Conservation (phyloP, 129 eudicot species). For the Escallonia rubra region DNA sequence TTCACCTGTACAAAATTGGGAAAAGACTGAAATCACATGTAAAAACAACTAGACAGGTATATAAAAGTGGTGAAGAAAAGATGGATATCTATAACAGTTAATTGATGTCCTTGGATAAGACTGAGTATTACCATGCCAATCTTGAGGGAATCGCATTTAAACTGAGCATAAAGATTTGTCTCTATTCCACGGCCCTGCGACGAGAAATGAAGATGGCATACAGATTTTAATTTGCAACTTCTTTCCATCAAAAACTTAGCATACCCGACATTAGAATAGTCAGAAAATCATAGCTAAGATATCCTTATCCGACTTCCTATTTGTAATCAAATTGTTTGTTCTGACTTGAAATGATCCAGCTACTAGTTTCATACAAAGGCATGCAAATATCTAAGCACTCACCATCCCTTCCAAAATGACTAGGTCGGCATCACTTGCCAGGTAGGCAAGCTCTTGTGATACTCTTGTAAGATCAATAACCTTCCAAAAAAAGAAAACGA, state of each 20-base stretch:
- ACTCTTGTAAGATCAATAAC: slow-evolving; percentile 89
- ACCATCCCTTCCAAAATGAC: slow-evolving; percentile 98
- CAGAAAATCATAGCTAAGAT: too few relatives aligned
- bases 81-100: neutral
- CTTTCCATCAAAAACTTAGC: too few relatives aligned
- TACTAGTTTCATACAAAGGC: too few relatives aligned
- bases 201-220: neutral
- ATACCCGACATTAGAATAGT: too few relatives aligned
- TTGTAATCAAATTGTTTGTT: too few relatives aligned
- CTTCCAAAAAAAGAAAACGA: slow-evolving; percentile 32
- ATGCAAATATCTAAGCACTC: slow-evolving; percentile 14
- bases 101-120: neutral
- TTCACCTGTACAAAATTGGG: slow-evolving; percentile 50
- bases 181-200: slow-evolving; percentile 98
- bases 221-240: too few relatives aligned
- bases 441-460: slow-evolving; percentile 90
- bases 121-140: slow-evolving; percentile 73
- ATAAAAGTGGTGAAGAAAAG: neutral
- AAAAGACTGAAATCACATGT: neutral
- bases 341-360: too few relatives aligned
- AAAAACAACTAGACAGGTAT: neutral
- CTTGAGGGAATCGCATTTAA: slow-evolving; percentile 90
- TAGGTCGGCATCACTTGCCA: slow-evolving; percentile 90
- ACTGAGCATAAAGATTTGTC: slow-evolving; percentile 91
- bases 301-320: too few relatives aligned